phyloP scores from a whole-genome alignment of 352 stramenopile species.

The Globisporangium orthogonon region DNA sequence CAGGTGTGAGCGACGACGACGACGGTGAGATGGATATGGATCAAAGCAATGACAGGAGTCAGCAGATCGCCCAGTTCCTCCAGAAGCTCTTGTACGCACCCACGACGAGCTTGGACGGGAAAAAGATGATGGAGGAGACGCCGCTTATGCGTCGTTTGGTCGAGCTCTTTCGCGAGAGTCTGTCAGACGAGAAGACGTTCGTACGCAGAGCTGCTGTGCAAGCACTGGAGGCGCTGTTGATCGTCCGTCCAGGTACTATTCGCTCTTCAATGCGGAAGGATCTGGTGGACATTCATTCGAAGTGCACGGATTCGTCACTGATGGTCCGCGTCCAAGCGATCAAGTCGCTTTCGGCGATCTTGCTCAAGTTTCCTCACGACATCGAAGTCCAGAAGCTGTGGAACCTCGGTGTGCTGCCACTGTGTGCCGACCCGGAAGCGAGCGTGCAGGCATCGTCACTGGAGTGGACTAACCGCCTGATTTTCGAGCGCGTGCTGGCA shows the following conservation, averaged over 20 bases:
- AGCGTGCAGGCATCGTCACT: conserved; percentile 64
- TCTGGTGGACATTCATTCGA: conserved; percentile 70
- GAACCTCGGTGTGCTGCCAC: conserved; percentile 77
- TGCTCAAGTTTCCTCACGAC: conserved; percentile 67
- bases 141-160: conserved; percentile 61
- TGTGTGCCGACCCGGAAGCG: conserved; percentile 74
- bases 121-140: conserved; percentile 37
- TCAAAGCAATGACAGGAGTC: conserved; percentile 4
- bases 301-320: conserved; percentile 69
- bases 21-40: conserved; percentile 11
- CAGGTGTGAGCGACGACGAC: conserved; percentile 17
- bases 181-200: conserved; percentile 80
- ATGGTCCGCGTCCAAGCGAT: conserved; percentile 77
- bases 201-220: conserved; percentile 77
- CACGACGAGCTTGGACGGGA: conserved; percentile 21
- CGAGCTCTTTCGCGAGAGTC: conserved; percentile 63
- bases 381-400: conserved; percentile 73
- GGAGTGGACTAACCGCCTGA: conserved; percentile 43
- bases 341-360: conserved; percentile 70
- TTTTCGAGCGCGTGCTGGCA: conserved; percentile 59
- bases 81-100: conserved; percentile 42
- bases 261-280: conserved; percentile 50
- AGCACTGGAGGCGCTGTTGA: conserved; percentile 63
- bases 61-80: conserved; percentile 41
- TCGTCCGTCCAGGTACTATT: conserved; percentile 41